These are phyloP conservation scores for Cercospora nicotianae DNA, from an alignment of 2,329 filamentous ascomycete genomes.

Conservation along the genomic window DNA sequence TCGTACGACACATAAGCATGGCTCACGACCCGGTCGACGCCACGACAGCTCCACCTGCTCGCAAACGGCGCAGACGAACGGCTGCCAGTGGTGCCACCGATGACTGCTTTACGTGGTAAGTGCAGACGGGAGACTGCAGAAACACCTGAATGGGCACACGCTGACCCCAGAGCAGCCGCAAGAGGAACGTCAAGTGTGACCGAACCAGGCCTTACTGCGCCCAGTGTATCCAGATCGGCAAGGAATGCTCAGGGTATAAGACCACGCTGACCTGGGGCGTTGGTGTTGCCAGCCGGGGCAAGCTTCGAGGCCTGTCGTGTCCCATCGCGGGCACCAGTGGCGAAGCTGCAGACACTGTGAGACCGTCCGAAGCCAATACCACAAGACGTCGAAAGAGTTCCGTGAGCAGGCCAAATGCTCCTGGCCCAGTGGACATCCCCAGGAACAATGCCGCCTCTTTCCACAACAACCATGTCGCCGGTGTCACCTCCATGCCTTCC, in stretches of 20 bases:
- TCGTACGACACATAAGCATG: neutral
- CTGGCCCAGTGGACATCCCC: constrained; percentile 4
- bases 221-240: constrained; percentile 86
- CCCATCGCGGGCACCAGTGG: constrained; percentile 54
- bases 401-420: constrained; percentile 15
- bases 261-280: constrained; percentile 96
- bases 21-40: constrained; percentile 16
- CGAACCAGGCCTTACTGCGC: constrained; percentile 91
- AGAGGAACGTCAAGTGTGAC: constrained; percentile 82
- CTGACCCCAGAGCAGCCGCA: constrained; percentile 54
- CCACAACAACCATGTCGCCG: neutral
- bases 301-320: constrained; percentile 83
- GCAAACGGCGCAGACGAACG: constrained; percentile 79
- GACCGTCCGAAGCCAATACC: constrained; percentile 18
- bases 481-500: constrained; percentile 18
- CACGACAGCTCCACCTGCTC: constrained; percentile 35
- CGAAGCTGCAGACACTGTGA: constrained; percentile 20
- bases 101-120: constrained; percentile 79
- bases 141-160: neutral
- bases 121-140: neutral
- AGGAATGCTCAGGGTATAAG: constrained; percentile 94
- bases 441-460: neutral
- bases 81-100: constrained; percentile 85
- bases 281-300: constrained; percentile 91
- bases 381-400: constrained; percentile 22